phyloP scores from a whole-genome alignment of 768 basidiomycete species.

The Paxillus ammoniavirescens region DNA sequence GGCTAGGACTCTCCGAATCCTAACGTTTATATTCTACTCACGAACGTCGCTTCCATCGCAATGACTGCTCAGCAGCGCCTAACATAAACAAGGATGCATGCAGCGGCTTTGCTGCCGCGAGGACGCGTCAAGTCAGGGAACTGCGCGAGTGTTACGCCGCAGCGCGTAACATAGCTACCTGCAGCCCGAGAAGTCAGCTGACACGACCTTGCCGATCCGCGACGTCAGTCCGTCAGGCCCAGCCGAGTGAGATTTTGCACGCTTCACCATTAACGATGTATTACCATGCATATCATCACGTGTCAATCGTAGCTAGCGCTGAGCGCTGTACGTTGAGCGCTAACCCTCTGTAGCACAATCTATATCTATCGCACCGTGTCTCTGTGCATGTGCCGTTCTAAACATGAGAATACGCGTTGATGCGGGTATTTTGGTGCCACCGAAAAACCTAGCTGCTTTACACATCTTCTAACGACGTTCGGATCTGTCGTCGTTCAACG shows the following conservation, averaged over 20 bases:
- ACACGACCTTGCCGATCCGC: background rate
- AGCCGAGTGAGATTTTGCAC: too few relatives aligned
- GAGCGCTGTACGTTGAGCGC: too few relatives aligned
- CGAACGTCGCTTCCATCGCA: background rate
- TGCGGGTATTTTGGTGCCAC: slow-evolving; percentile 61
- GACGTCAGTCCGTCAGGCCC: background rate
- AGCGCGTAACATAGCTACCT: too few relatives aligned
- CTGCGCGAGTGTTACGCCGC: background rate
- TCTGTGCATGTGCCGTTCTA: slow-evolving; percentile 49
- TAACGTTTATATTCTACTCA: background rate
- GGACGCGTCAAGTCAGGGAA: slow-evolving; percentile 16
- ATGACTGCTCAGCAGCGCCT: background rate
- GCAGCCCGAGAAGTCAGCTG: too few relatives aligned
- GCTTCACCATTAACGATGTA: too few relatives aligned
- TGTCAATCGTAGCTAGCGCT: too few relatives aligned
- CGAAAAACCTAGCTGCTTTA: slow-evolving; percentile 48
- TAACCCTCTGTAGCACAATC: too few relatives aligned
- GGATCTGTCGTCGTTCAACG: slow-evolving; percentile 41
- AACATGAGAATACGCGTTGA: slow-evolving; percentile 58
- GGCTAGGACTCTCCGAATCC: background rate
- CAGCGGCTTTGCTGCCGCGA: slow-evolving; percentile 6
- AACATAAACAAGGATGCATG: background rate
- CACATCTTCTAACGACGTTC: slow-evolving; percentile 52
- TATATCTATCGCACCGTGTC: background rate
- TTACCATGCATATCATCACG: too few relatives aligned